These are phyloP conservation scores for Bacidia gigantensis DNA, from an alignment of 495 filamentous ascomycete genomes.

Conservation along the genomic window DNA sequence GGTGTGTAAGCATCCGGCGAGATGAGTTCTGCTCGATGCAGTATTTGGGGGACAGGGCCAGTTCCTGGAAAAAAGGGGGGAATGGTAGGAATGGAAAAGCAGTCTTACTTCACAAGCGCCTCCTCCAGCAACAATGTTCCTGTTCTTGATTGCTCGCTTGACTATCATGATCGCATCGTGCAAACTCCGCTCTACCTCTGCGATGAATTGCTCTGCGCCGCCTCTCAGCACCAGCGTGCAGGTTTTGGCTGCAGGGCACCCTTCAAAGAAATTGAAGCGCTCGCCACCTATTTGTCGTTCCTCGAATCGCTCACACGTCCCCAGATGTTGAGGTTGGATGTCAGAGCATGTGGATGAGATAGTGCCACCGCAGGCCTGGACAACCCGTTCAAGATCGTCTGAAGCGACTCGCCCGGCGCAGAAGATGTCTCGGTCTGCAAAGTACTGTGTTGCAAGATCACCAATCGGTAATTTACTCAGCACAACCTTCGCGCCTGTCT, in stretches of 20 bases:
- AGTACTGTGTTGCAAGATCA: slow-evolving; percentile 93
- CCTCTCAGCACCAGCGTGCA: slow-evolving; percentile 92
- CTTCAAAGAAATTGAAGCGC: slow-evolving; percentile 95
- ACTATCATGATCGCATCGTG: slow-evolving; percentile 99
- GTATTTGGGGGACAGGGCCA: too few relatives aligned
- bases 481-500: slow-evolving; percentile 91
- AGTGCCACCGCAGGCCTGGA: slow-evolving; percentile 82
- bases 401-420: slow-evolving; percentile 88
- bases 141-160: slow-evolving; percentile 88
- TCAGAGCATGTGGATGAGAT: slow-evolving; percentile 95
- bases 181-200: slow-evolving; percentile 89
- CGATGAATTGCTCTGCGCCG: slow-evolving; percentile 97
- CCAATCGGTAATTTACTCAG: slow-evolving; percentile 95
- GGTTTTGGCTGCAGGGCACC: slow-evolving; percentile 87
- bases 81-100: neutral
- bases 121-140: slow-evolving; percentile 86
- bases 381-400: slow-evolving; percentile 91
- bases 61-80: neutral
- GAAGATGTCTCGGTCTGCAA: slow-evolving; percentile 96
- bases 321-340: slow-evolving; percentile 77
- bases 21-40: too few relatives aligned
- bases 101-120: slow-evolving; percentile 57
- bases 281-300: slow-evolving; percentile 95
- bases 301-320: slow-evolving; percentile 81
- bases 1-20: neutral